Percentiles rank a stretch among this genome's conserved stretches.
phyloP scores from a whole-genome alignment of 2,329 filamentous ascomycete species.

The Aureobasidium pullulans region DNA sequence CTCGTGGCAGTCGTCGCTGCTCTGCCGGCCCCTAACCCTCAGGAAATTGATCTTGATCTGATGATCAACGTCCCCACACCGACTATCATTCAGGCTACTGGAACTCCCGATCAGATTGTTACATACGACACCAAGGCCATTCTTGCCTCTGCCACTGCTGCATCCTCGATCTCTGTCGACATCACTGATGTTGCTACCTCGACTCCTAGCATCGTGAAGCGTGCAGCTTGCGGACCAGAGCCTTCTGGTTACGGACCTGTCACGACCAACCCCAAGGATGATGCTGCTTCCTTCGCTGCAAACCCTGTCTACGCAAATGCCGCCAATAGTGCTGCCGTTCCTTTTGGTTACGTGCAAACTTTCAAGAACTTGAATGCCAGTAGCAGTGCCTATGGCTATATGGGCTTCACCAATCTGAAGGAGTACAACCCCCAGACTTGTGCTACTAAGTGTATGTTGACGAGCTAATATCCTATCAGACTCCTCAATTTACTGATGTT shows the following conservation, averaged over 20 bases:
- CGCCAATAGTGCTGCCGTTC: conserved; percentile 16
- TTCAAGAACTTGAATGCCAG: conserved; percentile 17
- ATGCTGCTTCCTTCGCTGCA: conserved; percentile 23
- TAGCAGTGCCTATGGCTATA: conserved; percentile 17
- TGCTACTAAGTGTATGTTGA: neutral
- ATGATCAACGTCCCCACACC: conserved; percentile 9
- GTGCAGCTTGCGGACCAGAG: neutral
- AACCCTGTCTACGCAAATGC: conserved; percentile 16
- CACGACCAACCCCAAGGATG: conserved; percentile 21
- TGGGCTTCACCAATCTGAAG: conserved; percentile 18
- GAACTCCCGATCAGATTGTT: conserved; percentile 16
- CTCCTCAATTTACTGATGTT: too few relatives aligned
- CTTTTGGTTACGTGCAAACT: conserved; percentile 16
- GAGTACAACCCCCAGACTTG: conserved; percentile 13
- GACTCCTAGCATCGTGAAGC: neutral
- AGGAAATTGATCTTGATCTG: conserved; percentile 9
- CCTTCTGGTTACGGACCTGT: neutral
- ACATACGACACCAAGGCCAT: conserved; percentile 17
- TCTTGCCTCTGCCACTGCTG: conserved; percentile 17
- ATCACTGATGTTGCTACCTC: conserved; percentile 13
- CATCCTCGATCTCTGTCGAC: conserved; percentile 15
- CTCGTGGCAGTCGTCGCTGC: neutral
- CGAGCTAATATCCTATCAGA: neutral
- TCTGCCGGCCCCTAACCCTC: neutral
- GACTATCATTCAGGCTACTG: conserved; percentile 12